phyloP scores from a whole-genome alignment of 2,329 filamentous ascomycete species.

The Aspergillus neotritici region DNA sequence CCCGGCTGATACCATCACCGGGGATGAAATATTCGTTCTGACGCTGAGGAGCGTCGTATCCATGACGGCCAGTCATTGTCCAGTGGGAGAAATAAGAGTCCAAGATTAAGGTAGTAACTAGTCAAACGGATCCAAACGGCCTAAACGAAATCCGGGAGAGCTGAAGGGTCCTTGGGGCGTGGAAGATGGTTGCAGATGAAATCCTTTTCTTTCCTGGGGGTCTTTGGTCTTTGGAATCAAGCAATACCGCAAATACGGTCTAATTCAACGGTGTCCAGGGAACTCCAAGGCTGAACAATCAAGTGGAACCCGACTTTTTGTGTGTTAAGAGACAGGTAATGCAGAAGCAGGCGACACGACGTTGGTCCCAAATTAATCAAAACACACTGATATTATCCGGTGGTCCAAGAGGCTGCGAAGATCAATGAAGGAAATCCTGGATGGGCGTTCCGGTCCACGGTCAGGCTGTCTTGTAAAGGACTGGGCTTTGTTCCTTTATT shows the following conservation, averaged over 20 bases:
- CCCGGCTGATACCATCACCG: conserved; percentile 72
- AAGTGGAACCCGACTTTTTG: conserved; percentile 17
- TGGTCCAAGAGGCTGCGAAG: conserved; percentile 9
- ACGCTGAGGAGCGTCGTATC: conserved; percentile 32
- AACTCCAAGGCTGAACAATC: conserved; percentile 17
- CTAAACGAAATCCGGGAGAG: conserved; percentile 18
- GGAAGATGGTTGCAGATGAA: conserved; percentile 11
- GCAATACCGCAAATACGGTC: conserved; percentile 21
- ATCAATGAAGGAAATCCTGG: conserved; percentile 16
- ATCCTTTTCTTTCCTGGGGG: conserved; percentile 6
- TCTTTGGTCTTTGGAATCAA: conserved; percentile 15
- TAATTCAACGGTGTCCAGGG: conserved; percentile 20
- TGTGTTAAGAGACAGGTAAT: conserved; percentile 12
- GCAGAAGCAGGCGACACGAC: conserved; percentile 11
- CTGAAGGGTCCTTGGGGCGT: conserved; percentile 16
- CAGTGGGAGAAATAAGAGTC: conserved; percentile 19
- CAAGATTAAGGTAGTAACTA: conserved; percentile 19
- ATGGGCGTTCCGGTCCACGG: conserved; percentile 13
- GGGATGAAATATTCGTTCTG: conserved; percentile 76
- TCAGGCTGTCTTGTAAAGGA: conserved; percentile 6
- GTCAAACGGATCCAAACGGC: conserved; percentile 25
- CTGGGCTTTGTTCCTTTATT: neutral
- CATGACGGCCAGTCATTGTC: conserved; percentile 37
- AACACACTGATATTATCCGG: too few relatives aligned
- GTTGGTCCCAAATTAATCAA: neutral